Evolutionary conservation across 306 rosid species (phyloP), one percentile per base, ranked within the genome.

Genomic region (Begonia fuchsioides): DNA sequence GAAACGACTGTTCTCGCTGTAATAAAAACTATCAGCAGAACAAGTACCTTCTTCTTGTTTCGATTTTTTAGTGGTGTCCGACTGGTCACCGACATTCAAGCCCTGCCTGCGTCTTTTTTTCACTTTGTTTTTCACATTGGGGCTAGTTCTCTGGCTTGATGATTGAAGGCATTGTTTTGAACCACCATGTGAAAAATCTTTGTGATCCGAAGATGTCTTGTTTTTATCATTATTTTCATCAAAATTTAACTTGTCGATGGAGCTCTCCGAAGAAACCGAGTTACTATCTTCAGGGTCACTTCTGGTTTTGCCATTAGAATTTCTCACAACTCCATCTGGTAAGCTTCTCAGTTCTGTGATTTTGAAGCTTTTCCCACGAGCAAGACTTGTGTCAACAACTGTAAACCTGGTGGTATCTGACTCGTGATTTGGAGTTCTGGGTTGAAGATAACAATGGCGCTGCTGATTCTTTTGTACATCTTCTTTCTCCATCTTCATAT

Each of bases 371-470:
- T 64, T 76, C 39, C 72, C 82, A 49, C 55, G 15, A 11, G 74
- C 74, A 62, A 76, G 56, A 69, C 93, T 90, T n/a, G 97, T 81
- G 62, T 90, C 97, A 56, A 84, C 97, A 20, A 90, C 92, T 51
- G 92, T 90, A 58, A 90, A 84, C 58, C 79, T 76, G 68, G 78
- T 57, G 9, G 49, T 60, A 68, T 76, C 76, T 9, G 56, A 12
- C 43, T 59, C 47, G 35, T 60, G 70, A 43, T 49, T 64, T 38
- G 90, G 80, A 60, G 93, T 64, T 61, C 79, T 80, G 13, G 83
- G 87, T 71, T 81, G 35, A 26, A 26, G 35, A 26, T 26, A 26
- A 26, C 35, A 26, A 26, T 26, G 35, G 35, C 35, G 35, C 8
- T 26, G 35, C 35, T 26, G 35, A 26, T 26, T 26, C 5, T 4